Percentiles rank a stretch among this genome's conserved stretches.
phyloP scores from a whole-genome alignment of 73 alveolate species.

The Paramecium caudatum region DNA sequence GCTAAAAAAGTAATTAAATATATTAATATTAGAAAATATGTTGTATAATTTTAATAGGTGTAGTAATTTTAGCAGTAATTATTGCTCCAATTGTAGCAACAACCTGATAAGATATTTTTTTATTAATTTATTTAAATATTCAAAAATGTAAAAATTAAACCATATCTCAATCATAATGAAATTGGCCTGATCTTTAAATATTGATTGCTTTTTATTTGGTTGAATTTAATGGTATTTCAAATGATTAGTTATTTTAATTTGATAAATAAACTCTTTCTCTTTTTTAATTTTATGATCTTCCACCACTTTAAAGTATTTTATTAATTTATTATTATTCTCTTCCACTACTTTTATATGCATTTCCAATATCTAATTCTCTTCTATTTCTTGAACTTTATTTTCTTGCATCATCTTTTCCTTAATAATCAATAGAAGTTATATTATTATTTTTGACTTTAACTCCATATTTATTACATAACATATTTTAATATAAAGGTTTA shows the following conservation, averaged over 20 bases:
- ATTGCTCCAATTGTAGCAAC: slow-evolving; percentile 46
- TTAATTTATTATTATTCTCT: not conserved
- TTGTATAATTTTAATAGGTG: slow-evolving; percentile 47
- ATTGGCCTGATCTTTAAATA: slow-evolving; percentile 6
- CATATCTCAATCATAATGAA: not conserved
- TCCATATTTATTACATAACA: slow-evolving; percentile 31
- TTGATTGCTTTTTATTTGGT: slow-evolving; percentile 5
- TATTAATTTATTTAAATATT: not conserved
- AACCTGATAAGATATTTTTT: not conserved
- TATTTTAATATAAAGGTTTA: not conserved
- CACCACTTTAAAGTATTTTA: slow-evolving; percentile 22
- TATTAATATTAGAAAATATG: slow-evolving; percentile 25
- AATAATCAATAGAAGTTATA: slow-evolving; percentile 4
- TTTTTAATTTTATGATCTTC: slow-evolving; percentile 16
- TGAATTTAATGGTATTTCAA: slow-evolving; percentile 29
- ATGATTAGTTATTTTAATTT: not conserved
- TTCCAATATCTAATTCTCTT: not conserved
- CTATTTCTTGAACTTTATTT: not conserved
- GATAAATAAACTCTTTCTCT: not conserved
- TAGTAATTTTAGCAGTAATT: slow-evolving; percentile 29
- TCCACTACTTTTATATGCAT: not conserved
- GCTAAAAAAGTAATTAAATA: slow-evolving; percentile 7
- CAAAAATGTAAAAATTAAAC: not conserved
- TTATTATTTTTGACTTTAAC: not conserved
- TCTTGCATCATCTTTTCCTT: not conserved